A percentile compares a stretch with the other conserved stretches of the same genome.
Evolutionary conservation across 148 eudicot species (phyloP).

Genomic region (Drosera capensis): DNA sequence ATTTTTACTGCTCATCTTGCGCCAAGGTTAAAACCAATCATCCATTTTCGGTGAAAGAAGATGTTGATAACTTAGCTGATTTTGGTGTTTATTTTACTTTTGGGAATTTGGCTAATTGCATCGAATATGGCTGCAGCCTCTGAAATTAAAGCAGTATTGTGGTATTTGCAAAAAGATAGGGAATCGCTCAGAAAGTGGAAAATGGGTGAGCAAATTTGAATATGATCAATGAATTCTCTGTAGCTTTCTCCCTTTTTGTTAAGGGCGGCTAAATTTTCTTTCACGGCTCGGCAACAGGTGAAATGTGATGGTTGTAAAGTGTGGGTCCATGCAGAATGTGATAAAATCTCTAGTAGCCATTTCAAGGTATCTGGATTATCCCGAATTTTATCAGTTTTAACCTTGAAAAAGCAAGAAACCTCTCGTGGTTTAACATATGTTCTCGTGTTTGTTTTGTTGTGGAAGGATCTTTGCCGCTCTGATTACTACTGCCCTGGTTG

Average conservation of each 20-base stretch:
- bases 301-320: slow-evolving; percentile 69
- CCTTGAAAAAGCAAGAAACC: background rate
- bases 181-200: slow-evolving; percentile 45
- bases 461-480: slow-evolving; percentile 43
- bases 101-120: background rate
- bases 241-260: slow-evolving; percentile 1
- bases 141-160: slow-evolving; percentile 55
- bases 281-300: slow-evolving; percentile 22
- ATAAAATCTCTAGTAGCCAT: slow-evolving; percentile 53
- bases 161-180: slow-evolving; percentile 68
- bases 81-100: background rate
- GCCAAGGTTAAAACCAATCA: slow-evolving; percentile 34
- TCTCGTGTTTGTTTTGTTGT: slow-evolving; percentile 9
- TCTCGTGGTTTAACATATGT: slow-evolving; percentile 6
- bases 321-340: slow-evolving; percentile 76
- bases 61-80: background rate
- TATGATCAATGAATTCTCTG: background rate
- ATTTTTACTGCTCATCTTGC: slow-evolving; percentile 46
- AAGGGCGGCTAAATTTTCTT: slow-evolving; percentile 4
- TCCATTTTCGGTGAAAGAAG: slow-evolving; percentile 1
- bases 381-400: background rate
- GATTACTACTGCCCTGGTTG: slow-evolving; percentile 81
- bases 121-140: slow-evolving; percentile 22
- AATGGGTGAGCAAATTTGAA: slow-evolving; percentile 37
- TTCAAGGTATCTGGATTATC: slow-evolving; percentile 30